Percentiles rank a stretch among this genome's conserved stretches.
These are phyloP conservation scores for Durotheca rogersii DNA, from an alignment of 495 filamentous ascomycete genomes.

Conservation along the genomic window DNA sequence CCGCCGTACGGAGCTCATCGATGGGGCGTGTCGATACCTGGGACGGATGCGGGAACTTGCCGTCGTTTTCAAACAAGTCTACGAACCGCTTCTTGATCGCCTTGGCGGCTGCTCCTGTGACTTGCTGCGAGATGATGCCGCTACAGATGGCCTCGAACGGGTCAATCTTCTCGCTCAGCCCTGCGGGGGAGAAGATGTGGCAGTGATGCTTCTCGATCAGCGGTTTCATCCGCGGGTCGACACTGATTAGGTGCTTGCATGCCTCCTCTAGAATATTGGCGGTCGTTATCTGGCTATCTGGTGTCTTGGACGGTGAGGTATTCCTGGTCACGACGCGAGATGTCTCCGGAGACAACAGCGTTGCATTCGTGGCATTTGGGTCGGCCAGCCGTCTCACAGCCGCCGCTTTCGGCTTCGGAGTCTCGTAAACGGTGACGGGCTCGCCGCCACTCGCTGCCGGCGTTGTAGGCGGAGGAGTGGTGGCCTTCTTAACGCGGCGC, in stretches of 20 bases:
- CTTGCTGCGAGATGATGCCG: slow-evolving; percentile 94
- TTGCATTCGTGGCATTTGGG: slow-evolving; percentile 63
- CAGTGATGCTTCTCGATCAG: slow-evolving; percentile 78
- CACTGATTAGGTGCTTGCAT: slow-evolving; percentile 70
- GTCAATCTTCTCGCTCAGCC: slow-evolving; percentile 78
- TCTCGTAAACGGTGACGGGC: slow-evolving; percentile 9
- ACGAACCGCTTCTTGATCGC: slow-evolving; percentile 87
- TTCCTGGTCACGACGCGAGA: slow-evolving; percentile 64
- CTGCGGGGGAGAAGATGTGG: slow-evolving; percentile 74
- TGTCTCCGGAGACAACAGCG: slow-evolving; percentile 76
- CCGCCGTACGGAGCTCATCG: slow-evolving; percentile 72
- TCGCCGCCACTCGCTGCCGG: slow-evolving; percentile 43
- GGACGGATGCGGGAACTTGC: slow-evolving; percentile 71
- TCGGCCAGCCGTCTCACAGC: slow-evolving; percentile 50
- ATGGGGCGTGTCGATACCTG: slow-evolving; percentile 64
- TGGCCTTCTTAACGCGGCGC: slow-evolving; percentile 28
- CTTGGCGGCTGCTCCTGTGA: slow-evolving; percentile 85
- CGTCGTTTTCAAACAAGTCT: slow-evolving; percentile 60
- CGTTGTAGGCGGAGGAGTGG: slow-evolving; percentile 35
- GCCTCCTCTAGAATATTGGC: slow-evolving; percentile 75
- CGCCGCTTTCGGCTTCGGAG: slow-evolving; percentile 39
- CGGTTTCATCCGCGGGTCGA: slow-evolving; percentile 70
- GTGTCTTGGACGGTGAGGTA: slow-evolving; percentile 60
- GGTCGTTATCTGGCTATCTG: slow-evolving; percentile 59
- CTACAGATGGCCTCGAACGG: slow-evolving; percentile 80